Evolutionary conservation across 495 filamentous ascomycete species (phyloP), one percentile per base, ranked within the genome.

Genomic region (Xylaria longipes): DNA sequence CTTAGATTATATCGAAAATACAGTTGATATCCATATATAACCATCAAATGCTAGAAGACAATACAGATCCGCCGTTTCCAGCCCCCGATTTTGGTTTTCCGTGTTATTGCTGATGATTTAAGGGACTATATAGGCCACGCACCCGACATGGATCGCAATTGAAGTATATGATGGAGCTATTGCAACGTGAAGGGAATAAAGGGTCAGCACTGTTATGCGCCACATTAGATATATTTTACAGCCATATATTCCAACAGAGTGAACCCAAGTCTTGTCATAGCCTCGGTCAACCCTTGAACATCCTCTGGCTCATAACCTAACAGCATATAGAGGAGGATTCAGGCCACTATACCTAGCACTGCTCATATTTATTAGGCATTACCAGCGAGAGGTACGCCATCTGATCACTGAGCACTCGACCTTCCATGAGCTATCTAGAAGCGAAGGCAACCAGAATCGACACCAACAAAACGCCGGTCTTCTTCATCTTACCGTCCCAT

Each of bases 11-110:
- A 61, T 22, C 8, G 20, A 22, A 12, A 12, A 61, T 61, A n/a
- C 8, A 39, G 60, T 45, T 61, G 29, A 33, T 33, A 43, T 41
- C 14, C 27, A 33, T n/a, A 37, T 65, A 25, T 5, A 35, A 14
- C 7, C 31, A 66, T 31, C n/a, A 35, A 52, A 37, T 37, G 43
- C 45, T 52, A 66, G 63, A 15, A 66, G 45, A 52, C 7, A 48
- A 65, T 65, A 9, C 3, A 48, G 12, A 46, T n/a, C 17, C 41
- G 25, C 27, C 43, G 3, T 41, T 48, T 31, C 62, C 17, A 46
- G n/a, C 14, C 7, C 29, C 37, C 15, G 4, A 27, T 22, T 39
- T 37, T 0, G 15, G 15, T 15, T 4, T n/a, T 22, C 14, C 12
- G 5, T 48, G 5, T 65, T 1, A 11, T 37, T 62, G 1, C 1